Conservation (phyloP, 148 eudicot species). For the Fallopia convolvulus region DNA sequence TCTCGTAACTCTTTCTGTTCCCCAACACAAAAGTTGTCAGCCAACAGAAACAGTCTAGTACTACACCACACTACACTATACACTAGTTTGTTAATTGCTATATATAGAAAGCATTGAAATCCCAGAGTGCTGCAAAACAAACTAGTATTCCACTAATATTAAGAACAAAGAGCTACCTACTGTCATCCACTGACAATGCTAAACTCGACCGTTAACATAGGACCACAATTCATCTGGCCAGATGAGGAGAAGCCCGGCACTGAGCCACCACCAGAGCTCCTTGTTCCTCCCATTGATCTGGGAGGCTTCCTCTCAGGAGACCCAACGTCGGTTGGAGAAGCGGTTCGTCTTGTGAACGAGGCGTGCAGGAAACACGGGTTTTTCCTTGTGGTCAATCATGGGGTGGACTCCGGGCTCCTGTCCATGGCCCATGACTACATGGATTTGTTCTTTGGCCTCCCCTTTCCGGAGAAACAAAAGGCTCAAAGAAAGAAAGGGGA, state of each 20-base stretch:
- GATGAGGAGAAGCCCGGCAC: slow-evolving; percentile 30
- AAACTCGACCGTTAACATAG: slow-evolving; percentile 12
- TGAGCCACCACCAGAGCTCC: slow-evolving; percentile 28
- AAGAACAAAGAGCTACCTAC: background rate
- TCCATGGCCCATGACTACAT: slow-evolving; percentile 29
- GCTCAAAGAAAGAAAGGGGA: slow-evolving; percentile 44
- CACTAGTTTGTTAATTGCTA: no score
- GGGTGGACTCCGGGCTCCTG: slow-evolving; percentile 26
- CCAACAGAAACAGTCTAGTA: background rate
- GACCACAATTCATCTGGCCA: slow-evolving; percentile 39
- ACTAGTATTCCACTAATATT: no score
- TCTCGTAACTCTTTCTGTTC: background rate
- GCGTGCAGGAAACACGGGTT: slow-evolving; percentile 51
- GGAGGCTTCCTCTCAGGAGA: slow-evolving; percentile 37
- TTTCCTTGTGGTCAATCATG: slow-evolving; percentile 40
- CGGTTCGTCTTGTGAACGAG: slow-evolving; percentile 24
- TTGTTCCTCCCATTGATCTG: slow-evolving; percentile 33
- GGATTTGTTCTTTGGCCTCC: slow-evolving; percentile 32
- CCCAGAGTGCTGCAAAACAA: background rate
- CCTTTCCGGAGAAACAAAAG: slow-evolving; percentile 36
- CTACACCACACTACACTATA: no score
- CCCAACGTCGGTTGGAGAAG: slow-evolving; percentile 21
- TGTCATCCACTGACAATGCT: background rate
- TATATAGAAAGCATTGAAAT: background rate
- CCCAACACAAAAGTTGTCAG: background rate